Evolutionary conservation across 2,329 filamentous ascomycete genomes (phyloP).

Genomic region (Ambrosiella beaveri): DNA sequence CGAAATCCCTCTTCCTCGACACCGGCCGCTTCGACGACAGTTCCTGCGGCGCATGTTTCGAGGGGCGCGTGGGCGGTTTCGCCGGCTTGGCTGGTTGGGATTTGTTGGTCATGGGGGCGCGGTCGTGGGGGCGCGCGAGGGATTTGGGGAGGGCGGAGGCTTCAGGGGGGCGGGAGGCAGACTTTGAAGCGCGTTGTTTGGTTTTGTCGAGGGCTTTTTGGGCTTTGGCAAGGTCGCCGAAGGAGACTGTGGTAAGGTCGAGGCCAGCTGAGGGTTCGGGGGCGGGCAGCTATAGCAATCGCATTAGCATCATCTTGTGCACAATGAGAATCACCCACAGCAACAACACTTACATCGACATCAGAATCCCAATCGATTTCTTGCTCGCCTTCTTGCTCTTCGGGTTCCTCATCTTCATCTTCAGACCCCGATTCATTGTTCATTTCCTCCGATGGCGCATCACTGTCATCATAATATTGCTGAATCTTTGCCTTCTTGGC

Average conservation of each 20-base stretch:
- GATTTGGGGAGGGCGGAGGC: slow-evolving; percentile 15
- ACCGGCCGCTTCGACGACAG: slow-evolving; percentile 72
- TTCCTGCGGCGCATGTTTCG: slow-evolving; percentile 79
- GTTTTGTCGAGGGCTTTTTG: slow-evolving; percentile 44
- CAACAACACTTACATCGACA: slow-evolving; percentile 7
- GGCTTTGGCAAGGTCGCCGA: slow-evolving; percentile 77
- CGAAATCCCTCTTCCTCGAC: slow-evolving; percentile 52
- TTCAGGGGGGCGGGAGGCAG: slow-evolving; percentile 16
- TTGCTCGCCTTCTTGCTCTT: slow-evolving; percentile 18
- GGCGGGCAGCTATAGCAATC: not conserved
- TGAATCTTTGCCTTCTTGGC: slow-evolving; percentile 16
- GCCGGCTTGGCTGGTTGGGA: slow-evolving; percentile 22
- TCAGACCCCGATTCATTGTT: slow-evolving; percentile 19
- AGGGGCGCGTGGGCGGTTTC: slow-evolving; percentile 18
- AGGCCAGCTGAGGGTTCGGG: not conserved
- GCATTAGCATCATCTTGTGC: not conserved
- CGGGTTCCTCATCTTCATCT: slow-evolving; percentile 16
- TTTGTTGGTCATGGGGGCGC: slow-evolving; percentile 14
- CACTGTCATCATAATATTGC: slow-evolving; percentile 15
- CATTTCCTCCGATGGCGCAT: slow-evolving; percentile 19
- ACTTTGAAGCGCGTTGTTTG: slow-evolving; percentile 17
- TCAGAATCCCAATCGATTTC: slow-evolving; percentile 11
- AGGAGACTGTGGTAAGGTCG: slow-evolving; percentile 49
- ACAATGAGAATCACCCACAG: no score
- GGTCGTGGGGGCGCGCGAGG: not conserved